Evolutionary conservation across 805 yeast species (phyloP), one percentile per base, ranked within the genome.

Genomic region (Barnettozyma salicaria): DNA sequence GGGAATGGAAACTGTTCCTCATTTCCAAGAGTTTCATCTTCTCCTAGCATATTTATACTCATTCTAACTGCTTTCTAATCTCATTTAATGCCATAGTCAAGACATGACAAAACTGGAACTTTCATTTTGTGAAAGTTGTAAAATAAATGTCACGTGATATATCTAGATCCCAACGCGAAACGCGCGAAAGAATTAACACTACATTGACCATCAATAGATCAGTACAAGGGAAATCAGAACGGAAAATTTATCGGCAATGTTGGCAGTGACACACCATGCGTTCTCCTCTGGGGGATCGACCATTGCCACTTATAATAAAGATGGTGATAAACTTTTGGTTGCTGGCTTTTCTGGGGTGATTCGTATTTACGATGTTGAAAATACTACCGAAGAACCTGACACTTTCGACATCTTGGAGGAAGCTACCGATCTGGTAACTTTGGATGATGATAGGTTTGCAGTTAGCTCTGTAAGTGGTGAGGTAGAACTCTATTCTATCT

Each of bases 1-100:
- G 62, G 60, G 27, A 43, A 58, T 2, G 61, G 62, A 29, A 59
- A 58, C n/a, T 51, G 53, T 23, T 39, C 53, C 9, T 44, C 7
- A 17, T n/a, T 2, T 9, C 19, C n/a, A 39, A 16, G 11, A n/a
- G n/a, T n/a, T n/a, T n/a, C n/a, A n/a, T n/a, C n/a, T n/a, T n/a
- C n/a, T n/a, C n/a, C n/a, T n/a, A n/a, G n/a, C n/a, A n/a, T n/a
- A n/a, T n/a, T n/a, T n/a, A n/a, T n/a, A n/a, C n/a, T n/a, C n/a
- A n/a, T n/a, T n/a, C n/a, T n/a, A n/a, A n/a, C n/a, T n/a, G n/a
- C n/a, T n/a, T n/a, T n/a, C n/a, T n/a, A n/a, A n/a, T n/a, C n/a
- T n/a, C n/a, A n/a, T n/a, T n/a, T n/a, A n/a, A n/a, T n/a, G n/a
- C n/a, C n/a, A n/a, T n/a, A n/a, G n/a, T n/a, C n/a, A n/a, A n/a